Evolutionary conservation across 2,329 filamentous ascomycete genomes (phyloP).

Genomic region (Septoria petroselini): DNA sequence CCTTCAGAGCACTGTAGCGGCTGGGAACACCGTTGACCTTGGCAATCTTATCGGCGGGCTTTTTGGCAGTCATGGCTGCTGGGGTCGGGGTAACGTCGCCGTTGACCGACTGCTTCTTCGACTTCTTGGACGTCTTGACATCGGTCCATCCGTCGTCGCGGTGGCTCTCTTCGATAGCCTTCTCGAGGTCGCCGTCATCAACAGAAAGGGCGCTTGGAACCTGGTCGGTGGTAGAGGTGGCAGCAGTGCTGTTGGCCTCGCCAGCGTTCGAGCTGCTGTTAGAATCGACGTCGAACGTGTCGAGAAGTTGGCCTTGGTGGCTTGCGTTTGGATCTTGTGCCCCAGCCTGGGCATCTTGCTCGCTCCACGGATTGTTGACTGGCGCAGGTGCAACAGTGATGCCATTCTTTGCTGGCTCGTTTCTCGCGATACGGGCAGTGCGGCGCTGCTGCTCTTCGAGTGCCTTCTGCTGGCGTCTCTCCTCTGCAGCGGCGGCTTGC

Average conservation of each 20-base stretch:
- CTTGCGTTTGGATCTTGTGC: conserved; percentile 10
- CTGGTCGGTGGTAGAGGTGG: conserved; percentile 42
- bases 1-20: conserved; percentile 14
- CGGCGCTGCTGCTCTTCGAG: conserved; percentile 81
- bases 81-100: conserved; percentile 22
- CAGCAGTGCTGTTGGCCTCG: conserved; percentile 39
- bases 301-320: conserved; percentile 41
- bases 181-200: conserved; percentile 60
- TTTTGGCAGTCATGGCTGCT: conserved; percentile 7
- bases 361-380: conserved; percentile 54
- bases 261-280: conserved; percentile 41
- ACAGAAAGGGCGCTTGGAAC: conserved; percentile 44
- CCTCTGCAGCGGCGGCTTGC: conserved; percentile 70
- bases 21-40: conserved; percentile 13
- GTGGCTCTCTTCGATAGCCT: conserved; percentile 47
- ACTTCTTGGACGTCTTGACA: conserved; percentile 55
- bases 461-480: conserved; percentile 72
- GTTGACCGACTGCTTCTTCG: conserved; percentile 42
- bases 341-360: conserved; percentile 27
- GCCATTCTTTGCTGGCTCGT: conserved; percentile 78
- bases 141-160: conserved; percentile 59
- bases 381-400: conserved; percentile 47
- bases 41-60: conserved; percentile 15
- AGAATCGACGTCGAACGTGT: conserved; percentile 50
- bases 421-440: conserved; percentile 75